phyloP scores from a whole-genome alignment of 768 basidiomycete species.

The Trichaptum fuscoviolaceum region DNA sequence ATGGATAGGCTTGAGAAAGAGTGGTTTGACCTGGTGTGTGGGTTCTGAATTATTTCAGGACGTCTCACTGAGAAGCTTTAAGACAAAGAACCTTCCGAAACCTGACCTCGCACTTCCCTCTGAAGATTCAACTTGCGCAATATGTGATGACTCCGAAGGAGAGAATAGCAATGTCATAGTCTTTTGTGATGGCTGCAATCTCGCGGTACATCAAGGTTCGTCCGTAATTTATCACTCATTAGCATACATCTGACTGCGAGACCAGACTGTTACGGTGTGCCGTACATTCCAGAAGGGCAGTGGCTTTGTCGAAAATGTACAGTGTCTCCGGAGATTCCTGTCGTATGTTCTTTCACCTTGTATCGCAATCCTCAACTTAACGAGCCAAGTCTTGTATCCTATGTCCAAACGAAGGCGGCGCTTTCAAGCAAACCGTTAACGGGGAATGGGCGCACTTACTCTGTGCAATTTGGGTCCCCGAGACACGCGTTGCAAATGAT shows the following conservation, averaged over 20 bases:
- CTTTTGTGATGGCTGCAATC: constrained; percentile 97
- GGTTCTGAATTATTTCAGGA: constrained; percentile 5
- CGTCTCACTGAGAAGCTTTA: constrained; percentile 4
- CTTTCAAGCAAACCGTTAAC: constrained; percentile 92
- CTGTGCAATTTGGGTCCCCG: constrained; percentile 97
- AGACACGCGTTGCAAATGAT: constrained; percentile 87
- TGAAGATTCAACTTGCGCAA: constrained; percentile 94
- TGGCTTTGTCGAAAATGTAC: constrained; percentile 99
- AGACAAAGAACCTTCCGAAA: constrained; percentile 95
- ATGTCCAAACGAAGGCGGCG: constrained; percentile 95
- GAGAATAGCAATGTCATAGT: constrained; percentile 99
- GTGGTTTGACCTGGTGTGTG: constrained; percentile 89
- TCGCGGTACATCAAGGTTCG: constrained; percentile 98
- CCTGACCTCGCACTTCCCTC: constrained; percentile 81
- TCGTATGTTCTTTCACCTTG: constrained; percentile 48
- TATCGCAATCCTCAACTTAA: neutral
- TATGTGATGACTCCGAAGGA: constrained; percentile 97
- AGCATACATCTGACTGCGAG: neutral
- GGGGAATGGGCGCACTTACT: constrained; percentile 96
- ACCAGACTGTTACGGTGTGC: constrained; percentile 96
- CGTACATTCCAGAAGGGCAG: constrained; percentile 98
- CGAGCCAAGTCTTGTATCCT: constrained; percentile 77
- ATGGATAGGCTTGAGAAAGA: constrained; percentile 99
- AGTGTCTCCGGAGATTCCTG: constrained; percentile 93
- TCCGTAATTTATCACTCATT: neutral